Percentiles rank a stretch among this genome's conserved stretches.
phyloP scores from a whole-genome alignment of 1,284 basidiomycete genomes.

The Quambalaria eucalypti region DNA sequence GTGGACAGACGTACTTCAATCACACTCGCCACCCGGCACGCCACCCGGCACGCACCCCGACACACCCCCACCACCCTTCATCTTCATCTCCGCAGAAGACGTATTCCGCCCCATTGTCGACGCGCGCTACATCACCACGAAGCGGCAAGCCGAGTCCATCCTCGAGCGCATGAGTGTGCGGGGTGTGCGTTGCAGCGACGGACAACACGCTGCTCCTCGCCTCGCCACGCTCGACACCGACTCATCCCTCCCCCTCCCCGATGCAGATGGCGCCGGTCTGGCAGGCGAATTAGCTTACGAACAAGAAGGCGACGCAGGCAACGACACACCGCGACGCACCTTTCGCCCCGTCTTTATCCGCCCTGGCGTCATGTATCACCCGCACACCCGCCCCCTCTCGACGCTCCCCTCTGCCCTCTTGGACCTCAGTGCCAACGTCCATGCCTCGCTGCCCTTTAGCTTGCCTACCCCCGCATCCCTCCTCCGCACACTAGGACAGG shows the following conservation, averaged over 20 bases:
- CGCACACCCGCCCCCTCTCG: conserved; percentile 77
- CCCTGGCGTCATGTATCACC: conserved; percentile 85
- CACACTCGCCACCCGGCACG: not conserved
- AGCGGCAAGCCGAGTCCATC: conserved; percentile 71
- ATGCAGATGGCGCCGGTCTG: conserved; percentile 22
- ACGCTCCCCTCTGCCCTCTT: conserved; percentile 76
- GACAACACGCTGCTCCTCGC: not conserved
- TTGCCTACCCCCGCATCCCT: conserved; percentile 55
- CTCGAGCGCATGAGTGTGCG: not conserved
- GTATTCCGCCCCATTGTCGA: conserved; percentile 79
- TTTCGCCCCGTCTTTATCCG: conserved; percentile 19
- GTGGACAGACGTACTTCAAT: conserved; percentile 13
- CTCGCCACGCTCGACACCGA: not conserved
- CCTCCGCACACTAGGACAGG: conserved; percentile 11
- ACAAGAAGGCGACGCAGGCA: not conserved
- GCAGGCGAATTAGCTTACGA: conserved; percentile 16
- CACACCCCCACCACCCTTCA: conserved; percentile 57
- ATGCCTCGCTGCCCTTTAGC: conserved; percentile 48
- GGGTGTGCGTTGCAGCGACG: not conserved
- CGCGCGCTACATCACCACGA: conserved; percentile 73
- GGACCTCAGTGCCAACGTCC: conserved; percentile 53
- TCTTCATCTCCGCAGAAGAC: conserved; percentile 91
- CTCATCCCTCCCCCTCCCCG: conserved; percentile 11
- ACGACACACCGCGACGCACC: not conserved
- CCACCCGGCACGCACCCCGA: too few relatives aligned